Evolutionary conservation across 75 land plant species (phyloP).

Genomic region (Pinus taeda): DNA sequence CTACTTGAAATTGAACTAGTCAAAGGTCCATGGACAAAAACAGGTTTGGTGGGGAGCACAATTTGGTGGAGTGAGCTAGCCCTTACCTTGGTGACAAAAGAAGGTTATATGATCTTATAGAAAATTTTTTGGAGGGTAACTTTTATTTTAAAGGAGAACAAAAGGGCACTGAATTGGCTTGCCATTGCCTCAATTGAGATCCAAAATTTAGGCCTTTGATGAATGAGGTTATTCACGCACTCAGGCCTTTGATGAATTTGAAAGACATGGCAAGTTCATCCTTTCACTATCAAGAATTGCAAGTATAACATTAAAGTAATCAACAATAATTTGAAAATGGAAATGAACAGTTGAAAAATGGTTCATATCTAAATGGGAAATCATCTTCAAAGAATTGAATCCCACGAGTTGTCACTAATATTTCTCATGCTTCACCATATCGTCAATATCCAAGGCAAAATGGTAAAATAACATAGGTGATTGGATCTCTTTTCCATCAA

Average conservation of each 20-base stretch:
- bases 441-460: constrained; percentile 31
- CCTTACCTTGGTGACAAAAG: constrained; percentile 49
- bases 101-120: constrained; percentile 45
- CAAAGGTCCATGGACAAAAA: constrained; percentile 66
- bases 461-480: constrained; percentile 3
- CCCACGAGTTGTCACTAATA: constrained; percentile 30
- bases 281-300: constrained; percentile 42
- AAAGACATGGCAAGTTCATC: constrained; percentile 63
- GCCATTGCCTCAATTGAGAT: constrained; percentile 52
- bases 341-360: constrained; percentile 17
- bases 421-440: constrained; percentile 31
- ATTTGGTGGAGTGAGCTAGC: constrained; percentile 61
- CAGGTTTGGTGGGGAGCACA: constrained; percentile 57
- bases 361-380: neutral
- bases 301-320: constrained; percentile 24
- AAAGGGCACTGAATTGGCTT: constrained; percentile 40
- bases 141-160: constrained; percentile 62
- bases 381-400: constrained; percentile 19
- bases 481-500: neutral
- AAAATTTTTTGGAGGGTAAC: constrained; percentile 50
- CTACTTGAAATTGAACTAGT: constrained; percentile 57
- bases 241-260: constrained; percentile 41
- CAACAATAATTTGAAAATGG: constrained; percentile 19
- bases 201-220: constrained; percentile 50
- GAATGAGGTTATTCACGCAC: constrained; percentile 56